Conservation (phyloP, 768 basidiomycete species). For the Boletus sp. region DNA sequence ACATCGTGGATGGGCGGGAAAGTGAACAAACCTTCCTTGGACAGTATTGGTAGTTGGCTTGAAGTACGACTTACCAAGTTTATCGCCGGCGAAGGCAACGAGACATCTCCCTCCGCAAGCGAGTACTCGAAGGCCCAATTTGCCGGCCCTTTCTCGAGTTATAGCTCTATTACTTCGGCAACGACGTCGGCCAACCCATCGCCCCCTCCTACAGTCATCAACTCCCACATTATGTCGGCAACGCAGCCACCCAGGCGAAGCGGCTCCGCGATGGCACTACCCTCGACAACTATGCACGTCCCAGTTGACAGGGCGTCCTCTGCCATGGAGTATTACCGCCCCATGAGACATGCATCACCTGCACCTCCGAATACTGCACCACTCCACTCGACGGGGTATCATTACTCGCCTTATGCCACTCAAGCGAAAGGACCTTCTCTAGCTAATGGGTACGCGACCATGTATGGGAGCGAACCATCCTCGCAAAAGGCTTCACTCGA, state of each 20-base stretch:
- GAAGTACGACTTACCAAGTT: conserved; percentile 92
- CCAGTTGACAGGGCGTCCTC: conserved; percentile 74
- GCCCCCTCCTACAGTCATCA: conserved; percentile 58
- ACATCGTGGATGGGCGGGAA: conserved; percentile 87
- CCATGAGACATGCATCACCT: conserved; percentile 50
- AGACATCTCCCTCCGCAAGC: conserved; percentile 36
- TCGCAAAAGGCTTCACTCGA: conserved; percentile 31
- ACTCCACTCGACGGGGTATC: conserved; percentile 40
- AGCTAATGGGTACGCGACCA: conserved; percentile 38
- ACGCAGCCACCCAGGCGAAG: conserved; percentile 53
- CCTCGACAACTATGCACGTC: conserved; percentile 44
- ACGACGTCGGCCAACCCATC: conserved; percentile 75
- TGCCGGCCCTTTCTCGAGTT: conserved; percentile 88
- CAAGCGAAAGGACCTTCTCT: conserved; percentile 25
- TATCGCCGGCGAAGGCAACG: conserved; percentile 87
- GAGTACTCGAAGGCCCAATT: conserved; percentile 38
- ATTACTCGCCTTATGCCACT: conserved; percentile 30
- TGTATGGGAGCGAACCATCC: conserved; percentile 33
- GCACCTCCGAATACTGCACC: conserved; percentile 53
- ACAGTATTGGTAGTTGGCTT: conserved; percentile 88
- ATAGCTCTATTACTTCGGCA: conserved; percentile 85
- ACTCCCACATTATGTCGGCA: conserved; percentile 33
- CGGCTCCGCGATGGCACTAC: conserved; percentile 67
- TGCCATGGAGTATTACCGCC: conserved; percentile 69
- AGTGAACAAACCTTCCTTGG: conserved; percentile 86